A percentile compares a stretch with the other conserved stretches of the same genome.
Conservation (phyloP, 192 early-diverging fungal genomes). For the Coemansia sp. region DNA sequence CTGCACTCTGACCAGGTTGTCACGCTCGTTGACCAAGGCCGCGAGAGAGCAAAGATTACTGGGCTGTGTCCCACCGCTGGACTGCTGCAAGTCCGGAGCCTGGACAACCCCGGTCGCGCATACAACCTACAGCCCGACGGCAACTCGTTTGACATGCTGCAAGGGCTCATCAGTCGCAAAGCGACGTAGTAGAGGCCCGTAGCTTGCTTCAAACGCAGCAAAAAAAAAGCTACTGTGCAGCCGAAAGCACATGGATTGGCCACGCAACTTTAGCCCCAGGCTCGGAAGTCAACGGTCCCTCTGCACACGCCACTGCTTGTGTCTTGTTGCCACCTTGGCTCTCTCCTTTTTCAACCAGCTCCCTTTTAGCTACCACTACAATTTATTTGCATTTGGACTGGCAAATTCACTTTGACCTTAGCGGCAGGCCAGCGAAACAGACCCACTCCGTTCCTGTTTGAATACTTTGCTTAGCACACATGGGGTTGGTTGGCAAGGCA, state of each 20-base stretch:
- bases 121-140: conserved; percentile 91
- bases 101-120: conserved; percentile 52
- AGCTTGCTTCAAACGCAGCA: no score
- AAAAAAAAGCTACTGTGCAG: no score
- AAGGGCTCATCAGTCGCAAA: conserved; percentile 78
- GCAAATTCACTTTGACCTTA: no score
- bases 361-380: no score
- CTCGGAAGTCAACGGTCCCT: no score
- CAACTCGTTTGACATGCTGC: conserved; percentile 96
- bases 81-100: conserved; percentile 64
- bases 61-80: conserved; percentile 76
- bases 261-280: no score
- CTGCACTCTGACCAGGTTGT: conserved; percentile 76
- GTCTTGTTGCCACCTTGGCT: background rate
- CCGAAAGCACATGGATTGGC: no score
- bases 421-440: no score
- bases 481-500: conserved; percentile 28
- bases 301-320: no score
- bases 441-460: no score
- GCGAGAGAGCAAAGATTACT: conserved; percentile 60
- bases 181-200: no score
- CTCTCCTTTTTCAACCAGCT: background rate
- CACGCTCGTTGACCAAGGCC: conserved; percentile 56
- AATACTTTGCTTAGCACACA: no score
- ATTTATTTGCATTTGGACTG: conserved; percentile 7